Conservation (phyloP, 225 moss, liverwort and hornwort species). For the Physcomitrium patens region DNA sequence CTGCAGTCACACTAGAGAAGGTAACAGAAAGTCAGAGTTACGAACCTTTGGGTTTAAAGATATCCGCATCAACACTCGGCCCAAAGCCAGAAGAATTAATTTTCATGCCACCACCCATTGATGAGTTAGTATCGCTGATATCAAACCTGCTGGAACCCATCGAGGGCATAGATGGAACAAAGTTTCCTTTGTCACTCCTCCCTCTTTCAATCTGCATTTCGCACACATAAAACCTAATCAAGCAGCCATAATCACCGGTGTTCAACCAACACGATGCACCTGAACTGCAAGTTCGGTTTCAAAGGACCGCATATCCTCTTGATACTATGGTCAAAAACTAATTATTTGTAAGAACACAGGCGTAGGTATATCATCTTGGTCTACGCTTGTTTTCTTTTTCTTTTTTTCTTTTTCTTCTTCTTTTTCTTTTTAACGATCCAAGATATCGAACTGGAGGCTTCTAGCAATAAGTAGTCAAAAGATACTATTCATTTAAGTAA, state of each 20-base stretch:
- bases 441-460: too few relatives aligned
- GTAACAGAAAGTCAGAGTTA: not conserved
- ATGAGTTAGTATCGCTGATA: slow-evolving; percentile 55
- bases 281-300: too few relatives aligned
- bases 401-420: too few relatives aligned
- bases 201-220: slow-evolving; percentile 84
- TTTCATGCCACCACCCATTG: slow-evolving; percentile 76
- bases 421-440: too few relatives aligned
- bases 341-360: too few relatives aligned
- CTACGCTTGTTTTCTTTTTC: too few relatives aligned
- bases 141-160: slow-evolving; percentile 81
- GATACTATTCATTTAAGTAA: too few relatives aligned
- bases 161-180: slow-evolving; percentile 61
- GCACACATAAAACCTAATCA: not conserved
- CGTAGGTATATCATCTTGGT: too few relatives aligned
- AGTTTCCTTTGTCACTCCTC: slow-evolving; percentile 71
- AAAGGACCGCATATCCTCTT: too few relatives aligned
- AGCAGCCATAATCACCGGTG: not conserved
- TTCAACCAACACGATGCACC: too few relatives aligned
- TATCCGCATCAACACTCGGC: slow-evolving; percentile 66
- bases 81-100: slow-evolving; percentile 71
- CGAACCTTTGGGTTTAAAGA: slow-evolving; percentile 87
- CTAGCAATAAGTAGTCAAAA: too few relatives aligned
- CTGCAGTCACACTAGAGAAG: not conserved
- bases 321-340: too few relatives aligned